phyloP scores from a whole-genome alignment of 345 rosid genomes.

The Dipteronia dyeriana region DNA sequence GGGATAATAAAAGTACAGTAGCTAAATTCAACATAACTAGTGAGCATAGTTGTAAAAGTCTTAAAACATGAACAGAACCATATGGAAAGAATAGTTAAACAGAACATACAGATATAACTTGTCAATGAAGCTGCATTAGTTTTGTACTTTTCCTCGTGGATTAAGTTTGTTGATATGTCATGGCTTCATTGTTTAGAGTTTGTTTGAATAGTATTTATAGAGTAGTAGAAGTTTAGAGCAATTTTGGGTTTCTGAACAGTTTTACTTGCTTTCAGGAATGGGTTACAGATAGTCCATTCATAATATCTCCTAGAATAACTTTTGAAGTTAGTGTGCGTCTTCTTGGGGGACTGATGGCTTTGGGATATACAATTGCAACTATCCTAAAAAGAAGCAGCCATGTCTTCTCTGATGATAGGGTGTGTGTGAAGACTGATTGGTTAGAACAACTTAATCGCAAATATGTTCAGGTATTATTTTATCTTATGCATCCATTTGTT shows the following conservation, averaged over 20 bases:
- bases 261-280: conserved; percentile 73
- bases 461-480: conserved; percentile 74
- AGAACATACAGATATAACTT: neutral
- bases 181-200: neutral
- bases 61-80: neutral
- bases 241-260: conserved; percentile 18
- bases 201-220: conserved; percentile 5
- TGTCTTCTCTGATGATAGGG: conserved; percentile 67
- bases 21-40: neutral
- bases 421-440: conserved; percentile 92
- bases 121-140: neutral
- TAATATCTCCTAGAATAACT: conserved; percentile 97
- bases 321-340: conserved; percentile 96
- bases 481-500: conserved; percentile 6
- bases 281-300: conserved; percentile 97
- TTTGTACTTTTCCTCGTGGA: neutral
- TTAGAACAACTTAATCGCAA: conserved; percentile 90
- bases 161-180: neutral
- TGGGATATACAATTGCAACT: conserved; percentile 93
- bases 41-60: neutral
- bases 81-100: neutral
- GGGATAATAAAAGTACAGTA: neutral
- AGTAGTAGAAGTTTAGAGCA: neutral
- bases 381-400: conserved; percentile 96
- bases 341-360: conserved; percentile 96